Evolutionary conservation across 345 rosid species (phyloP), one percentile per base, ranked within the genome.

Genomic region (Salix arbutifolia): DNA sequence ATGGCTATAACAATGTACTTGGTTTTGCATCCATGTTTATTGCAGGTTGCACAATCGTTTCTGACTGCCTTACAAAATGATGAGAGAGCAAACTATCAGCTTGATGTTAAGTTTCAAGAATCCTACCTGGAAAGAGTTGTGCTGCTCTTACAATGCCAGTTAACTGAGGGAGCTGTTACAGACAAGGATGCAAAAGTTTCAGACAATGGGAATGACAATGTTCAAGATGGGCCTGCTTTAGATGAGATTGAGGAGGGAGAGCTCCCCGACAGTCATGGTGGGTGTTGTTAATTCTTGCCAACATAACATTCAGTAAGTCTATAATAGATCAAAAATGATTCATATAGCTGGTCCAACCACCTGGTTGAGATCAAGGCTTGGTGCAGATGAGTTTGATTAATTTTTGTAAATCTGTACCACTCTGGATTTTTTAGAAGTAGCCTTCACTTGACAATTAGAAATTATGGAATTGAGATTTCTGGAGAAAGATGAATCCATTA

Each of bases 211-310:
- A 88, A 80, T 79, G 85, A 77, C 26, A 78, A 67, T 76, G 70
- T 75, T 67, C 69, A 80, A 68, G 82, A 77, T 72, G 84, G 76
- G 69, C 72, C 71, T 50, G 73, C 79, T 74, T 65, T 40, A 82
- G 94, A 88, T 70, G 99, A 95, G 83, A 85, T 95, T 3, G 99
- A 95, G 88, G 99, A 95, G 81, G 99, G 99, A 75, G 99, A 95
- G 89, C 98, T 95, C 67, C 98, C 93, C 75, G 94, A 91, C 76
- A 86, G 89, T 86, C 92, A 90, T 74, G 97, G 99, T 93, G 79
- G 73, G 91, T 87, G 11, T 83, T 26, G 61, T 65, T 40, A 44
- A 42, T 48, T 58, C 50, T 60, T 67, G 44, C 28, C 37, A 19
- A 21, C 44, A 44, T 73, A 38, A 70, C 40, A 74, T 67, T 60